A percentile compares a stretch with the other conserved stretches of the same genome.
These are phyloP conservation scores for Tylopilus subfusipes DNA, from an alignment of 768 basidiomycete genomes.

Conservation along the genomic window DNA sequence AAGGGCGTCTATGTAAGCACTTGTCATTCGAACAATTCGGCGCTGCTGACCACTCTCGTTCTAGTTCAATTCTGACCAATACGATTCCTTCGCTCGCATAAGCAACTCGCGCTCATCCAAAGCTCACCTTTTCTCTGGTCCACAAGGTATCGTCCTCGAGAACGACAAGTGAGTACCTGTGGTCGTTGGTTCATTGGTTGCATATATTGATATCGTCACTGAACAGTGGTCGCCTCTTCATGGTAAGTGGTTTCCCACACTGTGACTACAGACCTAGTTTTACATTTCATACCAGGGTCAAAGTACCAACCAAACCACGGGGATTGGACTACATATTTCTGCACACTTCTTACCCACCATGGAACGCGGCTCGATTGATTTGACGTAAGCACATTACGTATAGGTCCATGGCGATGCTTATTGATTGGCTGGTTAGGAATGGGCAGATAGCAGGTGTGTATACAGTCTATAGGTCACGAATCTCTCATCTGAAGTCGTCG, in stretches of 20 bases:
- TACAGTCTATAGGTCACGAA: neutral
- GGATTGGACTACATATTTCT: slow-evolving; percentile 58
- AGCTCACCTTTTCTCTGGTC: neutral
- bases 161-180: neutral
- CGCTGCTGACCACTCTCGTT: neutral
- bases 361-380: slow-evolving; percentile 87
- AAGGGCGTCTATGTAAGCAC: slow-evolving; percentile 9
- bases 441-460: slow-evolving; percentile 71
- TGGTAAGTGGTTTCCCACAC: slow-evolving; percentile 1
- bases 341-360: slow-evolving; percentile 93
- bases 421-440: slow-evolving; percentile 48
- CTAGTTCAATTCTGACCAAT: neutral
- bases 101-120: neutral
- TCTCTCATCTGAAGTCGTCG: neutral
- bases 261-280: neutral
- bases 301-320: slow-evolving; percentile 88
- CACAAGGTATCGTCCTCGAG: slow-evolving; percentile 9
- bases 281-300: slow-evolving; percentile 55
- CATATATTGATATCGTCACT: neutral
- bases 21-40: neutral
- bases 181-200: neutral
- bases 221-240: slow-evolving; percentile 14
- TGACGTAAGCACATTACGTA: slow-evolving; percentile 52
- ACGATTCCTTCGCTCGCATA: neutral
- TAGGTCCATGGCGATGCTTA: neutral